Evolutionary conservation across 225 moss, liverwort and hornwort genomes (phyloP).

Genomic region (Physcomitrellopsis africana): DNA sequence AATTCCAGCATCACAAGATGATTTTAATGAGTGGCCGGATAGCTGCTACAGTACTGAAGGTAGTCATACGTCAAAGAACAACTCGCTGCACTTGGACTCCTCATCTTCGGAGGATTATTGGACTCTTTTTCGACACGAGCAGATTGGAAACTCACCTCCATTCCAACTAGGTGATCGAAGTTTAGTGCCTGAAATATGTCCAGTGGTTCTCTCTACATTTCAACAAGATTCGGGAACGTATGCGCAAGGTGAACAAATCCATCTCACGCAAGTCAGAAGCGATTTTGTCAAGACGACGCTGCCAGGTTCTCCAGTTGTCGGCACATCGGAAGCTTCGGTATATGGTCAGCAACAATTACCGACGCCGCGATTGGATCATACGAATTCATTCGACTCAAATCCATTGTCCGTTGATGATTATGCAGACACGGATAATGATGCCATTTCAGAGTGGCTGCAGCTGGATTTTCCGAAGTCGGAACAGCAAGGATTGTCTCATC

Average conservation of each 20-base stretch:
- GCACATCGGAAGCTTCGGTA: too few species aligned
- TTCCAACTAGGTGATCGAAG: constrained; percentile 15
- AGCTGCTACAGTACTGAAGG: constrained; percentile 32
- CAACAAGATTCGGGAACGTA: constrained; percentile 26
- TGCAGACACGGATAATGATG: constrained; percentile 27
- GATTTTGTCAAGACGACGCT: background rate
- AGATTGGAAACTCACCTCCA: background rate
- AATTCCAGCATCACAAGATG: constrained; percentile 24
- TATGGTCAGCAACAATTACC: background rate
- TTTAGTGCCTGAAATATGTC: background rate
- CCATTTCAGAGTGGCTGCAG: constrained; percentile 28
- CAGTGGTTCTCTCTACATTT: constrained; percentile 22
- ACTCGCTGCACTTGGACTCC: constrained; percentile 41
- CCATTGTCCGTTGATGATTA: constrained; percentile 41
- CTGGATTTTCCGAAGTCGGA: background rate
- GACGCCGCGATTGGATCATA: constrained; percentile 27
- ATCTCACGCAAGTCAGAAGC: background rate
- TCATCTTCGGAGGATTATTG: constrained; percentile 31
- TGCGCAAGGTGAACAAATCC: background rate
- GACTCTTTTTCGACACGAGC: constrained; percentile 21
- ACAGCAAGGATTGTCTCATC: background rate
- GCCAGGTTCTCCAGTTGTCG: background rate
- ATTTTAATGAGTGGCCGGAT: constrained; percentile 28
- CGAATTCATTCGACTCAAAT: constrained; percentile 31
- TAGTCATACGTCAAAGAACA: constrained; percentile 27